A percentile compares a stretch with the other conserved stretches of the same genome.
Conservation (phyloP, 805 yeast species). For the Dipodascus albidus region DNA sequence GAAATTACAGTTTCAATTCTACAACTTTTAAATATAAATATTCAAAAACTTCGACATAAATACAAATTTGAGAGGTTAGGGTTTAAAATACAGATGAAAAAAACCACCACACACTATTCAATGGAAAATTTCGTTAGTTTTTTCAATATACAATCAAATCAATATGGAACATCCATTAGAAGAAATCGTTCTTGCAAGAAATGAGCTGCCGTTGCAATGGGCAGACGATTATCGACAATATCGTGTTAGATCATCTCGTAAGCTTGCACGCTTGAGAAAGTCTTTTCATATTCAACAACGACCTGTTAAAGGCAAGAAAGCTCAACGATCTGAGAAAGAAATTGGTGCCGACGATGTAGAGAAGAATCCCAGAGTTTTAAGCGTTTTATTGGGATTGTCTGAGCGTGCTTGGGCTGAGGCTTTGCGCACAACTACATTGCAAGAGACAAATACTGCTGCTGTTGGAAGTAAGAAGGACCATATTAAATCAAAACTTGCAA, state of each 20-base stretch:
- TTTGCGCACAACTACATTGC: conserved; percentile 43
- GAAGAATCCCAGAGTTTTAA: conserved; percentile 41
- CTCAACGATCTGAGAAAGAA: conserved; percentile 28
- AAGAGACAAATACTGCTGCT: conserved; percentile 41
- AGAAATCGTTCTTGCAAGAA: conserved; percentile 36
- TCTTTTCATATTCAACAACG: conserved; percentile 49
- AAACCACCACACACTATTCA: not conserved
- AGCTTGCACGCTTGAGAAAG: conserved; percentile 53
- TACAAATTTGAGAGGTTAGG: too few species aligned
- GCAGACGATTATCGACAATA: conserved; percentile 59
- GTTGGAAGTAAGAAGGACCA: conserved; percentile 33
- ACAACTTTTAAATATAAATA: too few species aligned
- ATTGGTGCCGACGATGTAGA: conserved; percentile 40
- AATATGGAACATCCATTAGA: conserved; percentile 37
- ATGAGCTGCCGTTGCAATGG: conserved; percentile 46
- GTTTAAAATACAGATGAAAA: too few species aligned
- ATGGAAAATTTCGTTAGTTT: not conserved
- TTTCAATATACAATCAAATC: not conserved
- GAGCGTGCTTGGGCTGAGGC: conserved; percentile 72
- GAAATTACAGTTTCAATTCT: too few species aligned
- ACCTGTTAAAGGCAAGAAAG: conserved; percentile 51
- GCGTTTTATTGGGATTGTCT: conserved; percentile 49
- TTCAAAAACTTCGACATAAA: too few species aligned
- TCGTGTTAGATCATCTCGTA: conserved; percentile 49
- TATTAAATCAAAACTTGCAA: conserved; percentile 55